phyloP scores from a whole-genome alignment of 495 filamentous ascomycete genomes.

The Symbiotaphrina buchneri region DNA sequence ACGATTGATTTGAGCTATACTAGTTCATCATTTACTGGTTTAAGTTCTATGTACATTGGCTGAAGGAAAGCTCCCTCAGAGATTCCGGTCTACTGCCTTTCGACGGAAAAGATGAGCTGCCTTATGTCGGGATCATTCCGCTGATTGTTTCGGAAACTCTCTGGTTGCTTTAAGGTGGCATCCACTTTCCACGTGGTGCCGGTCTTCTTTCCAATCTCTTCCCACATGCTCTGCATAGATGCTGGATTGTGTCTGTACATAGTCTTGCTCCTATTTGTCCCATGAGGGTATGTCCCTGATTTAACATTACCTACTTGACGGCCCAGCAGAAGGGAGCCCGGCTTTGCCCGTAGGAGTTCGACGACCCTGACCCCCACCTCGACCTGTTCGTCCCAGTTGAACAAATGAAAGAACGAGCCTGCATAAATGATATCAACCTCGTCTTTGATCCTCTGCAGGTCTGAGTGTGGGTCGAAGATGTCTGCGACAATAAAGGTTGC shows the following conservation, averaged over 20 bases:
- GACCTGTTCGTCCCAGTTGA: conserved; percentile 1
- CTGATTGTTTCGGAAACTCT: too few species aligned
- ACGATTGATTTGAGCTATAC: too few species aligned
- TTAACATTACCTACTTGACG: conserved; percentile 19
- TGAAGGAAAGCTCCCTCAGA: too few species aligned
- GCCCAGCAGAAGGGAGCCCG: conserved; percentile 12
- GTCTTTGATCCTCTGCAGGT: background rate
- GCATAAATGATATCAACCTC: background rate
- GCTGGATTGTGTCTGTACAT: conserved; percentile 21
- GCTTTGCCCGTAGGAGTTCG: background rate
- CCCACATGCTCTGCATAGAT: conserved; percentile 26
- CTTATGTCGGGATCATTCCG: too few species aligned
- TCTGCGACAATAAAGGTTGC: background rate
- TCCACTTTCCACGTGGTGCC: conserved; percentile 21
- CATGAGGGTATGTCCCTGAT: conserved; percentile 9
- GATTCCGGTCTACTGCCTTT: too few species aligned
- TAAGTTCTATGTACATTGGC: too few species aligned
- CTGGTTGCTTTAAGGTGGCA: too few species aligned
- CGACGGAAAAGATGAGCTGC: too few species aligned
- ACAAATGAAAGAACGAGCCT: conserved; percentile 6
- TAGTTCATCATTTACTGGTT: too few species aligned
- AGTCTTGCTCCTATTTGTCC: conserved; percentile 5
- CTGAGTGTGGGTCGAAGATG: background rate
- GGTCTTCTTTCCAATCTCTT: conserved; percentile 21
- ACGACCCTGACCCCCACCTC: background rate